Conservation (phyloP, 257 asterid genomes). For the Solanum boliviense region DNA sequence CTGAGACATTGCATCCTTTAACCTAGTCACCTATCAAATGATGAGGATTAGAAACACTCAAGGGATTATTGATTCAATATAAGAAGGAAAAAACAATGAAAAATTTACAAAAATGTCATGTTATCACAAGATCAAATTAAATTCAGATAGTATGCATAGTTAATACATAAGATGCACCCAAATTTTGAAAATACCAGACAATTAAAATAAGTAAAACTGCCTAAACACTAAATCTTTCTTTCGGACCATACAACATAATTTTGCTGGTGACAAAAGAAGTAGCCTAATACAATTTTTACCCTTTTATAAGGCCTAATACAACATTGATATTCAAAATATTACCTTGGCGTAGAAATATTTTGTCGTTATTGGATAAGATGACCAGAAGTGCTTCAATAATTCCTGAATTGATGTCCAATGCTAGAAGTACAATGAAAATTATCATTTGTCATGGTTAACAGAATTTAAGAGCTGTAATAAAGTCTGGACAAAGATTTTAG, state of each 20-base stretch:
- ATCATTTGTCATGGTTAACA: background rate
- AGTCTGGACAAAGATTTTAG: background rate
- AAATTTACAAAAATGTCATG: background rate
- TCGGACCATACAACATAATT: background rate
- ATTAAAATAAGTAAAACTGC: background rate
- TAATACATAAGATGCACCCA: background rate
- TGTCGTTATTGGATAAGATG: constrained; percentile 90
- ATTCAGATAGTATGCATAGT: background rate
- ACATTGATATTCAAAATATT: background rate
- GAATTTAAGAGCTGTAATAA: background rate
- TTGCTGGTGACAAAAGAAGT: background rate
- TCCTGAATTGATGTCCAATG: constrained; percentile 94
- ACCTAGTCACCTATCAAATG: constrained; percentile 49
- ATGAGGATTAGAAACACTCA: background rate
- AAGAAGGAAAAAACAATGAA: background rate
- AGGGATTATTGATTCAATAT: background rate
- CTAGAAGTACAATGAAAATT: constrained; percentile 22
- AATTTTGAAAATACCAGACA: background rate
- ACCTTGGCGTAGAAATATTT: constrained; percentile 70
- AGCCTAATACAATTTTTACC: background rate
- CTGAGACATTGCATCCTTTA: constrained; percentile 85
- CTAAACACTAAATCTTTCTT: background rate
- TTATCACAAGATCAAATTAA: background rate
- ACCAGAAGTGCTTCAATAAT: constrained; percentile 88
- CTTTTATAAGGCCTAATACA: background rate